Percentiles rank a stretch among this genome's conserved stretches.
Conservation (phyloP, 176 grass and related monocot species). For the Dendrocalamus sinicus region DNA sequence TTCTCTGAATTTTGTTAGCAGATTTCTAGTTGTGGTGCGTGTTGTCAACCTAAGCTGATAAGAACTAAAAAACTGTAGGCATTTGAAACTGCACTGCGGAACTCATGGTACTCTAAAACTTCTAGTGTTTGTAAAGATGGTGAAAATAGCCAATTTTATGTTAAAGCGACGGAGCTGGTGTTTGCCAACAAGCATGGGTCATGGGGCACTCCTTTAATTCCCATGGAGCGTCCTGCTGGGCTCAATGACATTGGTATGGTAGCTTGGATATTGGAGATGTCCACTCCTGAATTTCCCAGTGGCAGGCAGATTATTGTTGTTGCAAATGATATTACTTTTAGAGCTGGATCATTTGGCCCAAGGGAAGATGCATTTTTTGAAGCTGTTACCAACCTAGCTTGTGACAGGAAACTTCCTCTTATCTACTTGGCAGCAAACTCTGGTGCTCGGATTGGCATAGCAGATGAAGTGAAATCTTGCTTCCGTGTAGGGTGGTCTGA, state of each 20-base stretch:
- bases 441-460: constrained; percentile 88
- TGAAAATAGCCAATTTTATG: constrained; percentile 50
- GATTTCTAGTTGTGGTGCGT: not conserved
- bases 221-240: constrained; percentile 66
- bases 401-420: constrained; percentile 89
- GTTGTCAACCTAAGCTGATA: constrained; percentile 27
- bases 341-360: constrained; percentile 93
- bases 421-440: constrained; percentile 95
- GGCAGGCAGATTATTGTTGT: constrained; percentile 92
- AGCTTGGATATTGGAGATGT: constrained; percentile 93
- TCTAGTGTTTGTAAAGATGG: constrained; percentile 33
- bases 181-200: constrained; percentile 71
- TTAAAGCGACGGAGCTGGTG: constrained; percentile 78
- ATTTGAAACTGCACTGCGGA: constrained; percentile 86
- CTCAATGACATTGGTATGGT: constrained; percentile 93
- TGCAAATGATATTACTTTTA: constrained; percentile 92
- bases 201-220: constrained; percentile 79
- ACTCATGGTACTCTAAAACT: constrained; percentile 55
- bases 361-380: constrained; percentile 98
- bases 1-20: not conserved
- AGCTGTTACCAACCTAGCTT: constrained; percentile 90
- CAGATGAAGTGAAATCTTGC: constrained; percentile 94
- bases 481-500: constrained; percentile 90
- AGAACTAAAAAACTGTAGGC: constrained; percentile 56
- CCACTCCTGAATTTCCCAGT: constrained; percentile 83